Evolutionary conservation across 2,329 filamentous ascomycete genomes (phyloP).

Genomic region (Colletotrichum phormii): DNA sequence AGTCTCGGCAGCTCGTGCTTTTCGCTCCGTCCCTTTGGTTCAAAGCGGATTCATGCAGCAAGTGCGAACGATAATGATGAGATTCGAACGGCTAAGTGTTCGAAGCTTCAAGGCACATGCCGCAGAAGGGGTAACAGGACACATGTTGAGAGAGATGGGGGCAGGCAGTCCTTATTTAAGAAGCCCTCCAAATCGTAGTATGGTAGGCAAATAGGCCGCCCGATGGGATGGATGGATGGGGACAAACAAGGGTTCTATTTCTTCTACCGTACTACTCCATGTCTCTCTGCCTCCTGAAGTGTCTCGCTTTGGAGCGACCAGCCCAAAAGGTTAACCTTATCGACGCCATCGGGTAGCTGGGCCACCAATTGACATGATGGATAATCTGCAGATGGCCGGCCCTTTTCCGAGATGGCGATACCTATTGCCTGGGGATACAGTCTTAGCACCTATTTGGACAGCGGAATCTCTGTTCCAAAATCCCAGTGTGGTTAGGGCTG

Average conservation of each 20-base stretch:
- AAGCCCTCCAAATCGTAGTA: background rate
- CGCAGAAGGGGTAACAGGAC: slow-evolving; percentile 2
- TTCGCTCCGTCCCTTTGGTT: slow-evolving; percentile 3
- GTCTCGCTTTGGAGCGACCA: slow-evolving; percentile 10
- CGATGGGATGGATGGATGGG: slow-evolving; percentile 6
- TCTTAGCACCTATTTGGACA: background rate
- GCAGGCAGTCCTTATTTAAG: background rate
- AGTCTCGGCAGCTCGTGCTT: slow-evolving; percentile 19
- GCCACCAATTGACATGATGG: background rate
- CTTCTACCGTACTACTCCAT: background rate
- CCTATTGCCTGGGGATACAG: too few species aligned
- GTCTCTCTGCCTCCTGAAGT: background rate
- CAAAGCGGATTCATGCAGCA: background rate
- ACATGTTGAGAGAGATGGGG: slow-evolving; percentile 8
- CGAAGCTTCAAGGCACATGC: slow-evolving; percentile 1
- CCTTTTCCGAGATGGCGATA: background rate
- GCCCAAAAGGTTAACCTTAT: background rate
- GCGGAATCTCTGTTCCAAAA: background rate
- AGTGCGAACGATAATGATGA: background rate
- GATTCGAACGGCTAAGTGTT: background rate
- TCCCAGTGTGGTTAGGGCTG: background rate
- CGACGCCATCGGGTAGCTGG: background rate
- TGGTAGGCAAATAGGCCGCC: too few species aligned
- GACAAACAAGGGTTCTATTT: background rate
- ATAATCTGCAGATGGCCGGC: background rate